Evolutionary conservation across 2,329 filamentous ascomycete species (phyloP), one percentile per base, ranked within the genome.

Genomic region (Pestalotiopsis sp.): DNA sequence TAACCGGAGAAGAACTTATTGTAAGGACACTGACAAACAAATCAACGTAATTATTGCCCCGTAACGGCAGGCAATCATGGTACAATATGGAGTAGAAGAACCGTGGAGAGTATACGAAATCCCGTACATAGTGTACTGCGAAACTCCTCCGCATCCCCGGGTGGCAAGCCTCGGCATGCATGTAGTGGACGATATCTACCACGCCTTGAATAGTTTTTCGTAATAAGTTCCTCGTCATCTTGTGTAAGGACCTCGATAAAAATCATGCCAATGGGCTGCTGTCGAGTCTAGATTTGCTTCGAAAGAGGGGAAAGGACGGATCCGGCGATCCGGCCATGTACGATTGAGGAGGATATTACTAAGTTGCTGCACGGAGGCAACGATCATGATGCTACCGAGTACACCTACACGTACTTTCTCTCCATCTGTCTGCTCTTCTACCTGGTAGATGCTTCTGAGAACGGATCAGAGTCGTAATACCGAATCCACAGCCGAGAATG

Each of bases 281-380:
- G 12, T 11, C 17, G 59, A 62, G 59, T 40, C 59, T 62, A 40
- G 59, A 36, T 31, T 14, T 62, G 31, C 12, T 62, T 62, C 59
- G 59, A 62, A 62, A 62, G 59, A 62, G 59, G 59, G 59, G 59
- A 62, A 62, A 62, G 59, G 13, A 27, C 27, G 27, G 57, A 52
- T 59, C 57, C 57, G 59, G 59, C 27, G 59, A 62, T 62, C 59
- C 59, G 59, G 59, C 59, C n/a, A 40, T 59, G 57, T 36, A 40
- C 31, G 31, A 62, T 36, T 38, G n/a, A 62, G n/a, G 36, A 52
- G 45, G 45, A 52, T 52, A 52, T 52, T 52, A 52, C 45, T 52
- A 52, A 52, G 45, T 52, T 52, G 45, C 45, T 52, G 45, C 45
- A 52, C 17, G 45, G 20, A 52, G 45, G 45, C 45, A 52, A 20